A percentile compares a stretch with the other conserved stretches of the same genome.
Evolutionary conservation across 179 eudicot genomes (phyloP).

Genomic region (Beta corolliflora): DNA sequence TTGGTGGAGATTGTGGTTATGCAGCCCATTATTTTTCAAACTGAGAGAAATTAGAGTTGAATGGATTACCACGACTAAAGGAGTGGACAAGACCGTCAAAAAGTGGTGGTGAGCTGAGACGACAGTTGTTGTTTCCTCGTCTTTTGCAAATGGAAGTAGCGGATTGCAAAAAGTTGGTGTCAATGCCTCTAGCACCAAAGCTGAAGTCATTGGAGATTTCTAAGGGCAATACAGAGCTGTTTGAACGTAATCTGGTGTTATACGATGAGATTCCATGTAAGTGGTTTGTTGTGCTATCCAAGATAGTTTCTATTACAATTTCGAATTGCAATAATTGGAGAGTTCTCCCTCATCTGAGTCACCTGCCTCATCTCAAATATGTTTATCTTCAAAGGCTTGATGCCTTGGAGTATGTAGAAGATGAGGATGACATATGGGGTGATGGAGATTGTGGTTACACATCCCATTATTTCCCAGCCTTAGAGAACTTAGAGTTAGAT

Average conservation of each 20-base stretch:
- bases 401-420: too few species aligned
- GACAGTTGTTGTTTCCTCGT: neutral
- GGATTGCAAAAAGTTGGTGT: neutral
- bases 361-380: neutral
- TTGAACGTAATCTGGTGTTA: neutral
- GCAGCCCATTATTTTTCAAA: neutral
- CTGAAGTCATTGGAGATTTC: neutral
- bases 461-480: neutral
- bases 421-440: too few species aligned
- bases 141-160: neutral
- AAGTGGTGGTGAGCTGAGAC: neutral
- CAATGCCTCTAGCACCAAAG: slow-evolving; percentile 16
- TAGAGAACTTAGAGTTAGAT: too few species aligned
- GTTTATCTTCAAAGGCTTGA: too few species aligned
- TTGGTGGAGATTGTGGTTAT: too few species aligned
- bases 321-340: too few species aligned
- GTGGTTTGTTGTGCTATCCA: too few species aligned
- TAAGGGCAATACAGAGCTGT: neutral
- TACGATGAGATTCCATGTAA: neutral
- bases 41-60: neutral
- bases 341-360: neutral
- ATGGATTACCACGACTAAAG: too few species aligned
- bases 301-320: neutral
- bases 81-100: slow-evolving; percentile 1
- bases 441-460: too few species aligned